Base-by-base conservation (phyloP, 225 moss, liverwort and hornwort genomes). In the Pseudisothecium myosuroides region DNA sequence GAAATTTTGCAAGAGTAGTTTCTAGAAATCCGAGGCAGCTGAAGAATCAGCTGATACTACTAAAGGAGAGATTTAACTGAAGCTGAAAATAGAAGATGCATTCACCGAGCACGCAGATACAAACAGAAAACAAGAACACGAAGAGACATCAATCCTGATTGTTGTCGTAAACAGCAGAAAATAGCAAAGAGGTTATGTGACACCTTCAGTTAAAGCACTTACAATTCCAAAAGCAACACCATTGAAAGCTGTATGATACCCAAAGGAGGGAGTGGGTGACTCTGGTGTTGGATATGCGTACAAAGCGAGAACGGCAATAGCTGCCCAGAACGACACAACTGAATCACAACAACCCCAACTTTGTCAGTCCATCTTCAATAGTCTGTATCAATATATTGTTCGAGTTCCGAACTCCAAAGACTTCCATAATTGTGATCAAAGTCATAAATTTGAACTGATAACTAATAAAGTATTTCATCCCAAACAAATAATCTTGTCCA, bases 201-300 rank as follows among this genome's bases (percentile, higher is more conserved):
- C 77, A 84, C 36, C 71, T 82, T 66, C 28, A 52, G 37, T 68
- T 61, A 17, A 32, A 52, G 49, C 34, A 83, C 92, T 93, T 92
- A 98, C 98, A 88, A 97, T 92, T 67, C 98, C 98, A 58, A 98
- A 93, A 52, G 94, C 96, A 88, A 96, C 97, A 77, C 98, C 96
- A 81, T 95, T 97, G 88, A 98, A 98, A 83, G 96, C 93, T 71
- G 96, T 96, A 89, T 97, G 96, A 85, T 93, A 93, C 87, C 88
- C 96, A 81, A 91, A 98, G 80, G 97, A 96, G 41, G 98, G 98
- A 84, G 93, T 98, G 39, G 90, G 93, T 60, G 94, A 91, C 90
- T 95, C 96, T 49, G 97, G 97, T 76, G 91, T 93, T 71, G 98
- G 97, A 90, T 98, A 98, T 34, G 96, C 97, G 73, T 93, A 96